Base-by-base conservation (phyloP, 163 green algal species). In the Picocystis sp. region DNA sequence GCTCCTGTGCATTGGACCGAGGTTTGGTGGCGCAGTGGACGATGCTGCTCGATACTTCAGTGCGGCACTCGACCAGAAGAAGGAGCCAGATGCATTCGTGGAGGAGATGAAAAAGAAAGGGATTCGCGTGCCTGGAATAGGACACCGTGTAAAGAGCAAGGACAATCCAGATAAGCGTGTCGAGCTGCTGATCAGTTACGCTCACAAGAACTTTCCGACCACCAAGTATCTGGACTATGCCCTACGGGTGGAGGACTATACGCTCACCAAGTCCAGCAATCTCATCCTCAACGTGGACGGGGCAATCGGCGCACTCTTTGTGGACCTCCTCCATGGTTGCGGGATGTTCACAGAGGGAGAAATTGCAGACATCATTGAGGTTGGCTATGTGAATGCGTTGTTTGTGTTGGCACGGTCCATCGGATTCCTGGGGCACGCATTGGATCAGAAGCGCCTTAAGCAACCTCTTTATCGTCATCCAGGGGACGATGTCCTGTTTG, bases 131-230 rank as follows among this genome's bases (percentile, higher is more conserved):
- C 72, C 83, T 12, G 85, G 85, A 58, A 95, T 95, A 41, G 85
- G 85, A 11, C 85, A 95, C 65, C 70, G 85, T 67, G 95, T 95
- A 69, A 95, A 95, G 78, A 79, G 52, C 67, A 89, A 89, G 70
- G 83, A 95, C 73, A 95, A 95, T 65, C 67, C 79, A 0, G 85
- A 95, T 76, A 92, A 89, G 70, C 76, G 85, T n/a, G 85, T 95
- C 56, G 82, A 92, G 79, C 75, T 95, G 63, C 73, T 95, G 58
- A 77, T 88, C 56, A 57, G 81, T 22, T 87, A 88, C 49, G 76
- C 73, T 21, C 52, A 63, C 11, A 67, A 80, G 65, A 79, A 85
- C 64, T 94, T 94, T 71, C 83, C 85, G 9, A 75, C 65, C 57
- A 86, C 77, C 6, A 73, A 75, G 45, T 84, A 93, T 71, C 72